Base-by-base conservation (phyloP, 768 basidiomycete genomes). In the Leccinum sublutescens region DNA sequence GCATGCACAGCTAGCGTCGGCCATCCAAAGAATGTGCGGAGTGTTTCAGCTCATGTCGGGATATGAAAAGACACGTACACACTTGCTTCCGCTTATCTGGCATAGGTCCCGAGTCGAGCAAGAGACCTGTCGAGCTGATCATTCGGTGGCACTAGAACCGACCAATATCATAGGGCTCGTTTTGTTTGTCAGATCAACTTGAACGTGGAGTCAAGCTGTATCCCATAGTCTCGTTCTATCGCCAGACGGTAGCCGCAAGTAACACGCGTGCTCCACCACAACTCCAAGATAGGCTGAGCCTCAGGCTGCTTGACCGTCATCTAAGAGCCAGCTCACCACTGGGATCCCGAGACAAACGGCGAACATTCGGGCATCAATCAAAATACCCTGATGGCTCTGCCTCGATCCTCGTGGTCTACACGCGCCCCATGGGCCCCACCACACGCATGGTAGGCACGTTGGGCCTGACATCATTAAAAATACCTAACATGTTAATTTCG, bases 341-440 rank as follows among this genome's bases (percentile, higher is more conserved):
- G 11, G 36, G 40, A 29, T 51, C 48, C 43, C 40, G 33, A 40
- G 38, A 25, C 43, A 50, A 55, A 55, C 15, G 48, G 36, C 52
- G 23, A 52, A 43, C 53, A 40, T 19, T 57, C 38, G 53, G 27
- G 21, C 49, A 52, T 60, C 52, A 45, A 53, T 15, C 33, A 53
- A 34, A 25, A 53, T 2, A 23, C 27, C 25, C 50, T 40, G 36
- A 17, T 40, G 5, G 45, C 33, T 56, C 38, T 47, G 4, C 54
- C 45, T 52, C 23, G 54, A 57, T 54, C 49, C 52, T 66, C 66
- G 67, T 67, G 66, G 59, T 57, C 43, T 45, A 66, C 62, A 61
- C 50, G 55, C 47, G 52, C 40, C 4, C 5, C 43, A 40, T 40
- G n/a, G 43, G 43, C n/a, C 11, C 27, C 43, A 58, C 47, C 64